Evolutionary conservation across 257 asterid species (phyloP).

Genomic region (Hygrophila difformis): DNA sequence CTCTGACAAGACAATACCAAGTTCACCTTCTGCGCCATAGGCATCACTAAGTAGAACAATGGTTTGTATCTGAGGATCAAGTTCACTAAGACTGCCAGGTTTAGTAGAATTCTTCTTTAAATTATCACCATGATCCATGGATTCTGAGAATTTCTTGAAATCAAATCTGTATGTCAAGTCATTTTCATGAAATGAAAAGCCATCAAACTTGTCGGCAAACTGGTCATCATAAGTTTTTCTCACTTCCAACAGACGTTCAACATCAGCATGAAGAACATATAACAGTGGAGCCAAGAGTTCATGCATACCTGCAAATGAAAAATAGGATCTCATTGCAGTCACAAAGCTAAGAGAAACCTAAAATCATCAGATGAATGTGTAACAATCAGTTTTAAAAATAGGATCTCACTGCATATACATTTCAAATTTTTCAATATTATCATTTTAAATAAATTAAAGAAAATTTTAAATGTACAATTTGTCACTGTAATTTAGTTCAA

Average conservation of each 20-base stretch:
- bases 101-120: constrained; percentile 23
- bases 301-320: constrained; percentile 63
- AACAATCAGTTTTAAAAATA: background rate
- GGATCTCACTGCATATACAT: background rate
- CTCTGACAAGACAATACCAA: constrained; percentile 64
- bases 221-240: constrained; percentile 51
- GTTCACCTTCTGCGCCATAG: constrained; percentile 87
- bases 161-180: constrained; percentile 60
- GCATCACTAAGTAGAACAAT: constrained; percentile 57
- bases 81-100: constrained; percentile 33
- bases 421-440: background rate
- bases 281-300: constrained; percentile 77
- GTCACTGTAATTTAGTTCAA: background rate
- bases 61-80: constrained; percentile 51
- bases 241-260: constrained; percentile 53
- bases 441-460: background rate
- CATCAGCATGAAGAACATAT: constrained; percentile 66
- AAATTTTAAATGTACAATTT: background rate
- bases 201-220: constrained; percentile 68
- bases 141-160: constrained; percentile 60
- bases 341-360: background rate
- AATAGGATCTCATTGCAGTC: constrained; percentile 11
- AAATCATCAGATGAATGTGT: no score
- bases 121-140: constrained; percentile 26
- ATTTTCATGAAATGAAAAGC: constrained; percentile 59